Percentiles rank a stretch among this genome's conserved stretches.
These are phyloP conservation scores for Eragrostis tef DNA, from an alignment of 202 grass and related monocot genomes.

Conservation along the genomic window DNA sequence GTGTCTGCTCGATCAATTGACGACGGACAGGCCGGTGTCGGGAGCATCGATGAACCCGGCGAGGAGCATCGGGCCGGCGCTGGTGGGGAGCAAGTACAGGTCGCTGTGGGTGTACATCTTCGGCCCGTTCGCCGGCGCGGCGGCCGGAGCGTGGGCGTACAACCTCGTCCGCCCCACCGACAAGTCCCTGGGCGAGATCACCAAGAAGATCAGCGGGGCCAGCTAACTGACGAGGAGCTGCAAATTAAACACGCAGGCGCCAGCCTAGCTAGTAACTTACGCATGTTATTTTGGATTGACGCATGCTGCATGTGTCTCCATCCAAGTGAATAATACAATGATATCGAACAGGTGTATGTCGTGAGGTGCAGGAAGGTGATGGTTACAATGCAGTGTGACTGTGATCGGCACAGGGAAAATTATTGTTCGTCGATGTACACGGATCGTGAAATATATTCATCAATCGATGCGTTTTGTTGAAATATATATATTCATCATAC, in stretches of 20 bases:
- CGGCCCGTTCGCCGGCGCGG: slow-evolving; percentile 66
- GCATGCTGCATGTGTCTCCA: not conserved
- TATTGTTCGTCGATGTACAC: too few relatives aligned
- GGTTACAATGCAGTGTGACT: not conserved
- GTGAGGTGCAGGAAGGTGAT: not conserved
- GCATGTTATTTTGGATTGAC: not conserved
- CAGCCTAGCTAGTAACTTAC: not conserved
- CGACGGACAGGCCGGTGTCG: slow-evolving; percentile 56
- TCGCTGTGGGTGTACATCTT: slow-evolving; percentile 87
- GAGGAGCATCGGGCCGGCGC: slow-evolving; percentile 69
- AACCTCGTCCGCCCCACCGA: slow-evolving; percentile 66
- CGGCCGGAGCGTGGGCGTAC: slow-evolving; percentile 72
- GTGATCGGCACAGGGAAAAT: not conserved
- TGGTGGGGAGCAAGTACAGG: slow-evolving; percentile 57
- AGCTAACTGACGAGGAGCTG: not conserved
- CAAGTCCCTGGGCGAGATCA: slow-evolving; percentile 61
- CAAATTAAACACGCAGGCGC: not conserved
- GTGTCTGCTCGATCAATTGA: not conserved
- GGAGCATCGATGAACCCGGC: slow-evolving; percentile 88
- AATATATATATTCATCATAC: too few relatives aligned
- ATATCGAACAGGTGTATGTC: not conserved
- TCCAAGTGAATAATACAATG: slow-evolving; percentile 18
- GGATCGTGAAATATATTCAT: not conserved
- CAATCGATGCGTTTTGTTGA: not conserved
- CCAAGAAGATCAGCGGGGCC: slow-evolving; percentile 34